A percentile compares a stretch with the other conserved stretches of the same genome.
phyloP scores from a whole-genome alignment of 805 yeast species.

The Torulaspora quercuum region DNA sequence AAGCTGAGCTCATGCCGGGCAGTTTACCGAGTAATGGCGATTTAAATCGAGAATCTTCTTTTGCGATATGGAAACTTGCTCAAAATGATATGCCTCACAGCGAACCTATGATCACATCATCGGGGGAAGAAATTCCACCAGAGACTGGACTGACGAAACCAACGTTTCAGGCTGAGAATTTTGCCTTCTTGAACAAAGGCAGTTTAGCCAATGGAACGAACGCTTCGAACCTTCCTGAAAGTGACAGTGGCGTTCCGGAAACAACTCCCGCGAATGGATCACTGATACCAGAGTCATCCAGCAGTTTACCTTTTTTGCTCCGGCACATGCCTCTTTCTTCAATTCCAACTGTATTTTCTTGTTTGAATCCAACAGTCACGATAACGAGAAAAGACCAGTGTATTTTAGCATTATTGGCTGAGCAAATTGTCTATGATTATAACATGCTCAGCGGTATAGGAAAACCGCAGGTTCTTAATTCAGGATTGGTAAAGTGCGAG shows the following conservation, averaged over 20 bases:
- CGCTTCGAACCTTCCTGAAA: slow-evolving; percentile 14
- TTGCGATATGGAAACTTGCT: slow-evolving; percentile 30
- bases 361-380: slow-evolving; percentile 23
- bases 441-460: slow-evolving; percentile 50
- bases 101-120: slow-evolving; percentile 16
- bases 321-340: slow-evolving; percentile 60
- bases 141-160: slow-evolving; percentile 6
- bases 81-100: slow-evolving; percentile 20
- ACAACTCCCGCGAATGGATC: slow-evolving; percentile 16
- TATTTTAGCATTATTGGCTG: slow-evolving; percentile 31
- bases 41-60: slow-evolving; percentile 20
- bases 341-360: slow-evolving; percentile 51
- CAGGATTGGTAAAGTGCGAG: slow-evolving; percentile 20
- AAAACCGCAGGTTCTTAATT: slow-evolving; percentile 52
- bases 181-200: slow-evolving; percentile 1
- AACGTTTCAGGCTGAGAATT: slow-evolving; percentile 2
- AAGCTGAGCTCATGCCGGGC: slow-evolving; percentile 11
- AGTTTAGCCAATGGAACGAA: neutral
- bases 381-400: slow-evolving; percentile 18
- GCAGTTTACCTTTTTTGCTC: slow-evolving; percentile 64
- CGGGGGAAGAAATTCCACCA: slow-evolving; percentile 3
- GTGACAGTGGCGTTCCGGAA: slow-evolving; percentile 21
- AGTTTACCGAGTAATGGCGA: slow-evolving; percentile 14
- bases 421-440: slow-evolving; percentile 37
- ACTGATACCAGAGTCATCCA: slow-evolving; percentile 39